Conservation (phyloP, 2,329 filamentous ascomycete genomes). For the Diplocarpon mali region DNA sequence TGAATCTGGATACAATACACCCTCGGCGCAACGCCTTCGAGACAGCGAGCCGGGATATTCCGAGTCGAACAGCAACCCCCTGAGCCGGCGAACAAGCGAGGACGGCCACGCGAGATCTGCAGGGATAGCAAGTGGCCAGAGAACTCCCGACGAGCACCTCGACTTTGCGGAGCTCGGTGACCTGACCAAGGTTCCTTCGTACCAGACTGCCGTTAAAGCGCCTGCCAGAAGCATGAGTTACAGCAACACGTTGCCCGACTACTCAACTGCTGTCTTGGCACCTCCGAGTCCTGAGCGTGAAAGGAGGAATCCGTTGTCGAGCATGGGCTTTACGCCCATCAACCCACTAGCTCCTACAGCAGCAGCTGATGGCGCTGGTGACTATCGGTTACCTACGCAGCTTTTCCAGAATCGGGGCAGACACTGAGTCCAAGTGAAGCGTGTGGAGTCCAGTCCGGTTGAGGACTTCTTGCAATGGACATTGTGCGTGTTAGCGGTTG, state of each 20-base stretch:
- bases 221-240: constrained; percentile 42
- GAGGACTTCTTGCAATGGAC: background rate
- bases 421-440: constrained; percentile 3
- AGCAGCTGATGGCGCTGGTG: constrained; percentile 15
- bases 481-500: background rate
- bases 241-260: constrained; percentile 51
- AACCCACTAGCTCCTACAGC: constrained; percentile 12
- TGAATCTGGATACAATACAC: constrained; percentile 27
- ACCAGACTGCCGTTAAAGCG: constrained; percentile 60
- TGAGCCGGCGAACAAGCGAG: constrained; percentile 36
- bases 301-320: constrained; percentile 15
- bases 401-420: constrained; percentile 21
- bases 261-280: constrained; percentile 47
- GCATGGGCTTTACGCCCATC: constrained; percentile 23
- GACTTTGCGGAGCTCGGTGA: constrained; percentile 50
- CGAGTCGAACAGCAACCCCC: constrained; percentile 25
- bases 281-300: constrained; percentile 28
- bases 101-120: constrained; percentile 32
- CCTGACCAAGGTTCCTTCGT: constrained; percentile 65
- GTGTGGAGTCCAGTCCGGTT: background rate
- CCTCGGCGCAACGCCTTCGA: constrained; percentile 15
- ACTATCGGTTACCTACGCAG: constrained; percentile 22
- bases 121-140: constrained; percentile 35
- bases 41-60: constrained; percentile 15
- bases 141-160: constrained; percentile 42